Base-by-base conservation (phyloP, 1,284 basidiomycete genomes). In the Ustilago lituana region DNA sequence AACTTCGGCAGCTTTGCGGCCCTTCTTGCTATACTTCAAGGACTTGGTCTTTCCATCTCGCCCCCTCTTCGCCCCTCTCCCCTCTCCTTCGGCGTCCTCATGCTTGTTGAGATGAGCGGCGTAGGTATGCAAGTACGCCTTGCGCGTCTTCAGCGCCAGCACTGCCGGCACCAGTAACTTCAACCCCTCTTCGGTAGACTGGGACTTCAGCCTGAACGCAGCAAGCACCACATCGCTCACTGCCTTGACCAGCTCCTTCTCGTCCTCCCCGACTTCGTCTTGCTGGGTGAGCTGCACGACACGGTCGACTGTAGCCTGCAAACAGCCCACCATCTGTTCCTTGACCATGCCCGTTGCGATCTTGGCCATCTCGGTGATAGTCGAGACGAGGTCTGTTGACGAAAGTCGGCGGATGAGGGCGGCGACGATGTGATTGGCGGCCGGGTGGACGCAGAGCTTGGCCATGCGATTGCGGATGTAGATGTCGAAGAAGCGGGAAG, bases 401-500 rank as follows among this genome's bases (percentile, higher is more conserved):
- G 31, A 19, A 9, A 80, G 62, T 4, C 70, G 40, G 1, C 62
- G 51, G 17, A 77, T n/a, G 11, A 63, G 29, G 0, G 62, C 45
- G 3, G 77, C 60, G 12, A 79, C 72, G 15, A 82, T 74, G 50
- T 73, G 78, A 44, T 81, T 81, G 14, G 75, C 80, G 15, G 74
- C 65, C 2, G 79, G 79, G 44, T 82, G 80, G 5, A 65, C 55
- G 38, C 75, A 77, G 2, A 82, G 72, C 33, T 76, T 76, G 3
- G 60, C 65, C 37, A 79, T 60, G 4, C 75, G 65, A 11, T 56
- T 72, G 17, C 24, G 37, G 20, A 82, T 47, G 63, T 81, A 81
- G 12, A 59, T 51, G 31, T 44, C 24, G 51, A 73, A 80, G 47
- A 82, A 81, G 17, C 50, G 59, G 3, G 40, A 26, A 11, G 68